A percentile compares a stretch with the other conserved stretches of the same genome.
Evolutionary conservation across 495 filamentous ascomycete genomes (phyloP).

Genomic region (Aspergillus sclerotioniger): DNA sequence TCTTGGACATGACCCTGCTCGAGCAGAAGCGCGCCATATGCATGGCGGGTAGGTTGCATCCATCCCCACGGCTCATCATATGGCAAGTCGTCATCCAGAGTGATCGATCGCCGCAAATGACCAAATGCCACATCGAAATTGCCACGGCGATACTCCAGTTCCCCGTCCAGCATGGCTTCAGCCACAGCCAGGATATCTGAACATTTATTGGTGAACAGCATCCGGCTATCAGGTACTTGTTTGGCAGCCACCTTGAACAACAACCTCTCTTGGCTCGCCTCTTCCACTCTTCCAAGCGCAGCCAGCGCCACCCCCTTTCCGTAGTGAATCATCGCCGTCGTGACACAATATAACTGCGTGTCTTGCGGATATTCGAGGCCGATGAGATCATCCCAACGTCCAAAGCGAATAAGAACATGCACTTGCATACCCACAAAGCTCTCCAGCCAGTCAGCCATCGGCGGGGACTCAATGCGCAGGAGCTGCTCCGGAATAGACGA

Average conservation of each 20-base stretch:
- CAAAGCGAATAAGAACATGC: conserved; percentile 66
- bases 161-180: conserved; percentile 64
- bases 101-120: conserved; percentile 51
- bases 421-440: conserved; percentile 60
- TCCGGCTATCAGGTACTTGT: conserved; percentile 51
- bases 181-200: conserved; percentile 58
- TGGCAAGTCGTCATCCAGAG: conserved; percentile 50
- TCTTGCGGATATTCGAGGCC: conserved; percentile 49
- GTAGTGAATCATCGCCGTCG: conserved; percentile 63
- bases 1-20: conserved; percentile 57
- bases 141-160: conserved; percentile 61
- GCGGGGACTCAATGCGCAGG: conserved; percentile 60
- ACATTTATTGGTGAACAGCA: conserved; percentile 64
- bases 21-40: conserved; percentile 57
- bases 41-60: conserved; percentile 65
- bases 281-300: conserved; percentile 44
- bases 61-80: conserved; percentile 68
- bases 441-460: conserved; percentile 73
- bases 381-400: conserved; percentile 59
- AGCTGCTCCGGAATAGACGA: conserved; percentile 55
- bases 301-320: conserved; percentile 63
- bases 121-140: conserved; percentile 54
- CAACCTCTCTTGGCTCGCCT: conserved; percentile 44
- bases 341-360: conserved; percentile 55
- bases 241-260: conserved; percentile 47